Conservation (phyloP, 257 asterid species). For the Oldenlandia corymbosa region DNA sequence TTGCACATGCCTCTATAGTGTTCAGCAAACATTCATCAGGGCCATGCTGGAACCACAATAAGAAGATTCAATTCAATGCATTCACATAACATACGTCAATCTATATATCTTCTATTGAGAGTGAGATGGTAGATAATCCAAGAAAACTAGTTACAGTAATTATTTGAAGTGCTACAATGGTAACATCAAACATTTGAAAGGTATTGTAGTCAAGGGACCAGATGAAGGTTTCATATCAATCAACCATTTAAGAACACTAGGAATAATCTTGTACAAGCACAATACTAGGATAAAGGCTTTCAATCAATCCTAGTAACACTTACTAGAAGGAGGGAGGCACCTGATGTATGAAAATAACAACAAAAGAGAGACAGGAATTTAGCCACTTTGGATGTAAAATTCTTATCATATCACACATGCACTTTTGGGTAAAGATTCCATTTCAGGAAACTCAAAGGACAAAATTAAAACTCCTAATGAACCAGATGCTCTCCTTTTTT, state of each 20-base stretch:
- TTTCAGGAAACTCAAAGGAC: too few species aligned
- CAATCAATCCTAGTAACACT: conserved; percentile 31
- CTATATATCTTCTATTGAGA: background rate
- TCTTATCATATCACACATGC: too few species aligned
- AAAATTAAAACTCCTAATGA: too few species aligned
- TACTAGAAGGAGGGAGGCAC: conserved; percentile 20
- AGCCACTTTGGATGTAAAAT: conserved; percentile 16
- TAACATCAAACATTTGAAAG: too few species aligned
- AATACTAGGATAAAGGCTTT: conserved; percentile 28
- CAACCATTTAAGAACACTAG: conserved; percentile 32
- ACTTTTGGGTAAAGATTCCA: too few species aligned
- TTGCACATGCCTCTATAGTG: conserved; percentile 88
- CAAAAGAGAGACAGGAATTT: conserved; percentile 20
- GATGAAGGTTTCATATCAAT: conserved; percentile 34
- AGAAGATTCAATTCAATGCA: background rate
- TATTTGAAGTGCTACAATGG: background rate
- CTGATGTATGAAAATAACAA: conserved; percentile 16
- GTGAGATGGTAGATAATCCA: background rate
- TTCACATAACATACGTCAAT: background rate
- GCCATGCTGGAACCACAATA: conserved; percentile 64
- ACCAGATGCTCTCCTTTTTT: too few species aligned
- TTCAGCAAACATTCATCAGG: conserved; percentile 64
- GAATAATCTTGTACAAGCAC: conserved; percentile 18
- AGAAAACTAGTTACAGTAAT: background rate
- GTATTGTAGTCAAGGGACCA: conserved; percentile 52